Conservation (phyloP, 306 rosid species). For the Abrus pulchellus region DNA sequence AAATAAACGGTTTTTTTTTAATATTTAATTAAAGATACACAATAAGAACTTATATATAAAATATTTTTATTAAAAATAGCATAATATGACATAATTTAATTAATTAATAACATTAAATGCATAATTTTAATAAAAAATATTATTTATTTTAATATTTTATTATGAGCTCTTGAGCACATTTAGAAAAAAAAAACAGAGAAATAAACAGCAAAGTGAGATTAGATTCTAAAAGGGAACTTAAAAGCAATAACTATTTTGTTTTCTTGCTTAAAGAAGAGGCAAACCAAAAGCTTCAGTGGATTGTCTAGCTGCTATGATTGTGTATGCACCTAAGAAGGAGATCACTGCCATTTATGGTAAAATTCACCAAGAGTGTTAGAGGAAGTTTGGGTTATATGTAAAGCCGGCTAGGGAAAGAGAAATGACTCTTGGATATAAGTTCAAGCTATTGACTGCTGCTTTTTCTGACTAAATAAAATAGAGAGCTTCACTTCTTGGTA, state of each 20-base stretch:
- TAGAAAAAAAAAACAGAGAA: no score
- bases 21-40: no score
- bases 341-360: conserved; percentile 49
- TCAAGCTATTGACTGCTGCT: conserved; percentile 46
- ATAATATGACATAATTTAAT: no score
- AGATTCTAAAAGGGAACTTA: conserved; percentile 30
- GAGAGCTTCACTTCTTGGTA: conserved; percentile 44
- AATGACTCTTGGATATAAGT: conserved; percentile 51
- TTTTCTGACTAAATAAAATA: conserved; percentile 21
- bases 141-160: no score
- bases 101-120: no score
- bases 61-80: no score
- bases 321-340: conserved; percentile 68
- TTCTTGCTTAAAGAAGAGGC: conserved; percentile 58
- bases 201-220: conserved; percentile 48
- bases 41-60: no score
- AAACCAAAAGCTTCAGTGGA: conserved; percentile 55
- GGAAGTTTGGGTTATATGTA: conserved; percentile 21
- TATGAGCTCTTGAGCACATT: no score
- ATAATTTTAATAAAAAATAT: no score
- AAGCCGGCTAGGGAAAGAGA: conserved; percentile 39
- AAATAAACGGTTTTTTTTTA: background rate
- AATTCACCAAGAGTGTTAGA: conserved; percentile 9
- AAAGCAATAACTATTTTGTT: conserved; percentile 50
- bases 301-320: conserved; percentile 52